phyloP scores from a whole-genome alignment of 1,284 basidiomycete genomes.

The Trametes pubescens region DNA sequence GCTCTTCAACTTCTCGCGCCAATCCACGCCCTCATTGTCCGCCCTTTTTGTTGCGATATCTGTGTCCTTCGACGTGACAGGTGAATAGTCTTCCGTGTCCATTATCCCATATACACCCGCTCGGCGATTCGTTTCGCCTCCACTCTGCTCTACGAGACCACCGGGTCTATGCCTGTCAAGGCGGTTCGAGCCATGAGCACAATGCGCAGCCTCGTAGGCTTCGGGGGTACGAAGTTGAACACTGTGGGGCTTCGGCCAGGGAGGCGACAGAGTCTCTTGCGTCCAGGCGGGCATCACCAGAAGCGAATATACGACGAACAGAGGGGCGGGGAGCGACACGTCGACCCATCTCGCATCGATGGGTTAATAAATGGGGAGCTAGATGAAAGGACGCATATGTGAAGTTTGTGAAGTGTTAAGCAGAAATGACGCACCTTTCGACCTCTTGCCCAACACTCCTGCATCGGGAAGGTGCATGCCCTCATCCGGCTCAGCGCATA shows the following conservation, averaged over 20 bases:
- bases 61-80: no score
- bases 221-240: conserved; percentile 15
- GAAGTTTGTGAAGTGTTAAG: neutral
- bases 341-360: neutral
- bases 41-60: no score
- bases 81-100: neutral
- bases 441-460: neutral
- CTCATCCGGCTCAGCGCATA: no score
- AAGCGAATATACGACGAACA: neutral
- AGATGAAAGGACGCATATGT: neutral
- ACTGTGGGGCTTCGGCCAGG: conserved; percentile 22
- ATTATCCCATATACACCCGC: conserved; percentile 25
- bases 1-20: conserved; percentile 7
- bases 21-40: neutral
- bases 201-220: conserved; percentile 15
- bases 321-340: neutral
- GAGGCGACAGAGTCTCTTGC: conserved; percentile 11
- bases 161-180: conserved; percentile 19
- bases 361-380: neutral
- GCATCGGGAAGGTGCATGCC: no score
- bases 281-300: conserved; percentile 26
- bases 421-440: neutral
- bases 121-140: conserved; percentile 21
- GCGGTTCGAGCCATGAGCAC: conserved; percentile 6
- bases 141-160: conserved; percentile 14